Evolutionary conservation across 2,329 filamentous ascomycete genomes (phyloP), one percentile per base, ranked within the genome.

Genomic region (Neonectria magnoliae): DNA sequence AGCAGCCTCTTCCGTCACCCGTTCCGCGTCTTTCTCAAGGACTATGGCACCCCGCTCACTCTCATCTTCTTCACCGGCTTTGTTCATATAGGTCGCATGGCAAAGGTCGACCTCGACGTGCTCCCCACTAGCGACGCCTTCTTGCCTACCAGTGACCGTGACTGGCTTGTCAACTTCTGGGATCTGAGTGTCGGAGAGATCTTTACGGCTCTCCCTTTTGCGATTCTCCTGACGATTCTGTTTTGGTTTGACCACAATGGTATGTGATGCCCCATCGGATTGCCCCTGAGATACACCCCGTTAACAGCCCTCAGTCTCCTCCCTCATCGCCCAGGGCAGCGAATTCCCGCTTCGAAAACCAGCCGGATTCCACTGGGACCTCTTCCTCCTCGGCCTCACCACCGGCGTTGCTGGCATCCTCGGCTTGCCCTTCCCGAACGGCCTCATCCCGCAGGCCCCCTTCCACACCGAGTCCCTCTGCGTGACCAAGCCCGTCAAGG

Each of bases 221-320:
- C 93, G 0, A 75, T 97, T 36, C 82, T 97, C 1, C 82, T 97
- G 16, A 97, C 93, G 0, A 89, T 97, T 22, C 81, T 97, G 5
- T 97, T 97, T 76, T 97, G 91, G 82, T 97, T 96, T 76, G 93
- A 97, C 74, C 93, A 97, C 75, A 97, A 96, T 71, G 91, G 91
- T 92, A 81, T 66, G 53, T 4, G 36, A 8, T 47, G 10, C 11
- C 31, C 11, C 14, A 3, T 55, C 25, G 51, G 5, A 3, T 7
- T 11, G 7, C 27, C 6, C 27, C 14, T 38, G n/a, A 68, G 60
- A 3, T 22, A 3, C n/a, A 3, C 25, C 33, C 14, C 14, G 68
- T 56, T 56, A 16, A 59, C 36, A 13, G 18, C 11, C 18, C 4
- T 10, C 65, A 92, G 92, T 94, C 2, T 94, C 92, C 0, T 93